Conservation (phyloP, 441 rosid genomes). For the Pelargonium exstipulatum region DNA sequence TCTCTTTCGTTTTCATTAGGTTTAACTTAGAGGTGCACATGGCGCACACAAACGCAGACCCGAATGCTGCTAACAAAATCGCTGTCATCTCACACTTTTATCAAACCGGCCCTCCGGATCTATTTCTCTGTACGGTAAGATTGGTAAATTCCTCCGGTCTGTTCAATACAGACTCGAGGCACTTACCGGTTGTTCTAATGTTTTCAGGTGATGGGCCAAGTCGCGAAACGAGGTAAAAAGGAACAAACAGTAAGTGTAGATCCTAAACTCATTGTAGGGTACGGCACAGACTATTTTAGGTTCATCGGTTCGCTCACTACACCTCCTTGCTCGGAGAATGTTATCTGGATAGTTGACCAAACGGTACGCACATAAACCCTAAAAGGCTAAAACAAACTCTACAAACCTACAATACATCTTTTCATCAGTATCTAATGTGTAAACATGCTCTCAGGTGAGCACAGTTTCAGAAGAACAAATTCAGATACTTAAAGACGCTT, state of each 20-base stretch:
- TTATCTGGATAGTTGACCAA: neutral
- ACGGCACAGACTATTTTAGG: neutral
- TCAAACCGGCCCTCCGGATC: neutral
- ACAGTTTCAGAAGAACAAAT: neutral
- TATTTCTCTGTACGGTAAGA: neutral
- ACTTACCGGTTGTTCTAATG: no score
- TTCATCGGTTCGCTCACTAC: neutral
- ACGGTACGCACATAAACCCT: neutral
- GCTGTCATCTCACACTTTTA: neutral
- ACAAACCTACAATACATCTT: no score
- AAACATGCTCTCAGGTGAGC: neutral
- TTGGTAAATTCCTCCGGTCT: neutral
- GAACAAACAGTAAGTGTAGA: neutral
- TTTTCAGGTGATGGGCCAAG: neutral
- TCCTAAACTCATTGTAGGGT: neutral
- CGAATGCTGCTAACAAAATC: neutral
- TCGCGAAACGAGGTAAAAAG: neutral
- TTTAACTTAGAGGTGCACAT: neutral
- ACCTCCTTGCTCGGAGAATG: neutral
- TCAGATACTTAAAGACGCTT: neutral
- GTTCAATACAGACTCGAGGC: no score
- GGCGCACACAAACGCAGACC: neutral
- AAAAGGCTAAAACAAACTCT: neutral
- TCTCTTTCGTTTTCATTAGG: neutral
- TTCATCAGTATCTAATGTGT: no score